These are phyloP conservation scores for Candida tropicalis DNA, from an alignment of 1,139 yeast species.

Conservation along the genomic window DNA sequence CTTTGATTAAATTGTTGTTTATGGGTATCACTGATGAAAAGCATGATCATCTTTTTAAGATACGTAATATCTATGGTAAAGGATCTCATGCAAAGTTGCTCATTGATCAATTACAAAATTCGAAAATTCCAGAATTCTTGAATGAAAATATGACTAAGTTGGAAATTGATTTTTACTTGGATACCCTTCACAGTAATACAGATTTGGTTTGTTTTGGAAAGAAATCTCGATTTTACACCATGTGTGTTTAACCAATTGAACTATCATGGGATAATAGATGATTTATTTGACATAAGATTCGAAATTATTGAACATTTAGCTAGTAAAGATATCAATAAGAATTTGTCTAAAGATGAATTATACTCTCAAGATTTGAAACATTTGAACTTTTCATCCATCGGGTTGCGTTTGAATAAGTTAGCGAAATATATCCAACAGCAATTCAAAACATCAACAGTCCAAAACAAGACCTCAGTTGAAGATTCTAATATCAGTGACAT, in stretches of 20 bases:
- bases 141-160: slow-evolving; percentile 30
- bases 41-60: slow-evolving; percentile 24
- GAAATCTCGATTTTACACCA: slow-evolving; percentile 73
- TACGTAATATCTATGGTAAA: slow-evolving; percentile 42
- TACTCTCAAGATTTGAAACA: slow-evolving; percentile 52
- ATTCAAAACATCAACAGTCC: slow-evolving; percentile 41
- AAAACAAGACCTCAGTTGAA: slow-evolving; percentile 34
- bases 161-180: slow-evolving; percentile 41
- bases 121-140: slow-evolving; percentile 32
- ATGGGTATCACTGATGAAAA: slow-evolving; percentile 16
- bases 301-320: slow-evolving; percentile 38
- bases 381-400: slow-evolving; percentile 79
- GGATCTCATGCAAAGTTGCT: slow-evolving; percentile 43
- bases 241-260: slow-evolving; percentile 76
- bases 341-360: slow-evolving; percentile 30
- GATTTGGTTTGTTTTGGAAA: slow-evolving; percentile 77
- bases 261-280: slow-evolving; percentile 82
- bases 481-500: slow-evolving; percentile 57
- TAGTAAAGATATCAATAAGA: slow-evolving; percentile 18
- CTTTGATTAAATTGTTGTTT: slow-evolving; percentile 30
- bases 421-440: slow-evolving; percentile 75
- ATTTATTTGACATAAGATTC: slow-evolving; percentile 56
- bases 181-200: slow-evolving; percentile 44
- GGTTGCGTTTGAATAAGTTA: slow-evolving; percentile 65
- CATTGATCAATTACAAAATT: slow-evolving; percentile 27